A percentile compares a stretch with the other conserved stretches of the same genome.
Conservation (phyloP, 768 basidiomycete species). For the Boletus patriciae region DNA sequence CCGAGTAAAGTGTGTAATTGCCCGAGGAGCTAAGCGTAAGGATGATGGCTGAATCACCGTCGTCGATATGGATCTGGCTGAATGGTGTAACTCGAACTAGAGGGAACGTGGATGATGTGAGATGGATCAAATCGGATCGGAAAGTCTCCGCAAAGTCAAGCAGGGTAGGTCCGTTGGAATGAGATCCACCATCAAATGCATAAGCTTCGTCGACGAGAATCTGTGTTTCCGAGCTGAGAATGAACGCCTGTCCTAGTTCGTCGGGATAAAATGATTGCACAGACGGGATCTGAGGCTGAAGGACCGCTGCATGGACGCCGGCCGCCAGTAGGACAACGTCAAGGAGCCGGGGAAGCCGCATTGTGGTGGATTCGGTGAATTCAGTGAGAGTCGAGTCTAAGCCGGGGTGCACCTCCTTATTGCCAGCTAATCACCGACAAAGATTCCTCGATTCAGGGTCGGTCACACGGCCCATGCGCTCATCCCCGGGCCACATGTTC, state of each 20-base stretch:
- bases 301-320: not conserved
- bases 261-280: slow-evolving; percentile 34
- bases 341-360: not conserved
- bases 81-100: slow-evolving; percentile 22
- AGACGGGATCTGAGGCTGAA: slow-evolving; percentile 39
- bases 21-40: slow-evolving; percentile 30
- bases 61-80: not conserved
- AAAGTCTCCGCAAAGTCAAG: slow-evolving; percentile 40
- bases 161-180: slow-evolving; percentile 32
- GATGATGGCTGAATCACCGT: slow-evolving; percentile 24
- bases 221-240: slow-evolving; percentile 30
- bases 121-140: slow-evolving; percentile 33
- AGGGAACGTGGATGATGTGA: slow-evolving; percentile 31
- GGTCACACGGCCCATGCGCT: not conserved
- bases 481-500: not conserved
- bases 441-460: not conserved
- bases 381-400: not conserved
- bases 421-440: not conserved
- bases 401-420: not conserved
- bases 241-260: slow-evolving; percentile 25
- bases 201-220: slow-evolving; percentile 38
- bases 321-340: not conserved
- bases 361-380: not conserved
- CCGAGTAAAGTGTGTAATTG: slow-evolving; percentile 39
- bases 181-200: slow-evolving; percentile 9